Percentiles rank a stretch among this genome's conserved stretches.
Evolutionary conservation across 208 protist genomes (phyloP).

Genomic region (Wallacemonas rigidus): DNA sequence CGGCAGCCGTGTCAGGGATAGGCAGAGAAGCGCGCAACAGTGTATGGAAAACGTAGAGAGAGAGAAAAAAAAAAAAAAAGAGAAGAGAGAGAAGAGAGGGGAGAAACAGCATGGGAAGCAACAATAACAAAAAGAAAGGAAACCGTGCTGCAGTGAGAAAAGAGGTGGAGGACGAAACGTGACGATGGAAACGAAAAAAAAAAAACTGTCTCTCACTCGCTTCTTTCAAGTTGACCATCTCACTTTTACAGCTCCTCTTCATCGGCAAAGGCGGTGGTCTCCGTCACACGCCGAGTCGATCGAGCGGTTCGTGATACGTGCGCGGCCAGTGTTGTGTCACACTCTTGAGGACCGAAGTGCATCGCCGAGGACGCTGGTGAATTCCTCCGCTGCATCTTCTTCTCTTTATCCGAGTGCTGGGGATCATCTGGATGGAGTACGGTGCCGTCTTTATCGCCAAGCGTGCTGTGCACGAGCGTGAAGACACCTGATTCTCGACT

Average conservation of each 20-base stretch:
- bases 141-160: neutral
- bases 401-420: neutral
- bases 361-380: too few species aligned
- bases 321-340: too few species aligned
- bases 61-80: constrained; percentile 4
- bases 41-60: constrained; percentile 10
- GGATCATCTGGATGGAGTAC: neutral
- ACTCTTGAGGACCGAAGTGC: too few species aligned
- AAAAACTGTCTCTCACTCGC: constrained; percentile 2
- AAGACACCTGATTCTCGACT: neutral
- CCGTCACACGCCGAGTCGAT: too few species aligned
- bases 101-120: neutral
- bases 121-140: too few species aligned
- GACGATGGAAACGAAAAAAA: constrained; percentile 4
- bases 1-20: too few species aligned
- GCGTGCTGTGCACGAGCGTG: constrained; percentile 1
- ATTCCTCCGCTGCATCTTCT: too few species aligned
- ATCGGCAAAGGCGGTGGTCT: too few species aligned
- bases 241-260: too few species aligned
- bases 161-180: neutral
- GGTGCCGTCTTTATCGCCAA: neutral
- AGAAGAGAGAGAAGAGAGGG: constrained; percentile 14
- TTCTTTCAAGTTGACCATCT: too few species aligned
- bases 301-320: too few species aligned
- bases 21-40: too few species aligned